Percentiles rank a stretch among this genome's conserved stretches.
phyloP scores from a whole-genome alignment of 176 grass and related monocot genomes.

The Hordeum marinum region DNA sequence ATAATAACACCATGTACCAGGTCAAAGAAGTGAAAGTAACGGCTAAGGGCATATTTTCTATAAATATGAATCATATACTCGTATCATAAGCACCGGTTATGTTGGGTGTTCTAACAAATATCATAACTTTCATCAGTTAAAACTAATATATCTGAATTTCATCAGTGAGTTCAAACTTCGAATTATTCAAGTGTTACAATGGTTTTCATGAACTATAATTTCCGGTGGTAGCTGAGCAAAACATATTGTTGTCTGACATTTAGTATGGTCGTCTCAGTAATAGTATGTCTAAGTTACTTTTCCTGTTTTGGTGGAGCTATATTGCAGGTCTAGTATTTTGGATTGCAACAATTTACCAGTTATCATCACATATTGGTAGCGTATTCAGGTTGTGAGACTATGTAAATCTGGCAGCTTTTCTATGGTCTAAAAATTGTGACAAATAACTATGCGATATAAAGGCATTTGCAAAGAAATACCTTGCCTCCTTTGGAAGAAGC shows the following conservation, averaged over 20 bases:
- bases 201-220: slow-evolving; percentile 1
- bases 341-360: neutral
- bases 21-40: neutral
- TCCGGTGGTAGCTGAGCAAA: neutral
- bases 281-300: neutral
- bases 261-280: neutral
- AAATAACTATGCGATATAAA: neutral
- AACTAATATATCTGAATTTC: neutral
- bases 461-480: slow-evolving; percentile 35
- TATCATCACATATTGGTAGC: neutral
- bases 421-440: neutral
- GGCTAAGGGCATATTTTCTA: neutral
- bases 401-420: neutral
- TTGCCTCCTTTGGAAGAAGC: slow-evolving; percentile 44
- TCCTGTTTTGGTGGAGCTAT: neutral
- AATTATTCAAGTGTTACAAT: neutral
- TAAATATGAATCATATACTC: neutral
- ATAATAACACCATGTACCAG: neutral
- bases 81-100: neutral
- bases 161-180: neutral
- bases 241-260: neutral
- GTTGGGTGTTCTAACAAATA: neutral
- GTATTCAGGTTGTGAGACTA: neutral
- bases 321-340: slow-evolving; percentile 2
- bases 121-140: neutral